Conservation (phyloP, 805 yeast genomes). For the Metschnikowia continentalis region DNA sequence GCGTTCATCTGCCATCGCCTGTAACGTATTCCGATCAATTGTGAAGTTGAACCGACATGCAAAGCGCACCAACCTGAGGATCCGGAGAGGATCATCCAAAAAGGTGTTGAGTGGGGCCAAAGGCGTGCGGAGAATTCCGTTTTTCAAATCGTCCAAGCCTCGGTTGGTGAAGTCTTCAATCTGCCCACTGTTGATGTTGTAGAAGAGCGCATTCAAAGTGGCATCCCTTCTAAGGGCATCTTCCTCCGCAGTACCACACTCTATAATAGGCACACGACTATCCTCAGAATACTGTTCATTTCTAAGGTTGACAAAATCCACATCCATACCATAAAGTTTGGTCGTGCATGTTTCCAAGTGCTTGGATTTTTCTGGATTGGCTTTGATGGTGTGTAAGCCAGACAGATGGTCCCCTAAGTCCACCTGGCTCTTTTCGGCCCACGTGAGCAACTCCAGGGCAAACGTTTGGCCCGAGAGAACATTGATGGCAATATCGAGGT, state of each 20-base stretch:
- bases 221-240: constrained; percentile 96
- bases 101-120: constrained; percentile 81
- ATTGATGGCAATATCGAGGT: constrained; percentile 89
- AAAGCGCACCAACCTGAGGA: constrained; percentile 79
- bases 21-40: constrained; percentile 54
- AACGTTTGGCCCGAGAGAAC: constrained; percentile 80
- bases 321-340: constrained; percentile 72
- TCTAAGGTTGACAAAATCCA: constrained; percentile 90
- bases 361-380: constrained; percentile 93
- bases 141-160: constrained; percentile 69
- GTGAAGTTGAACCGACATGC: constrained; percentile 71
- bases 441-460: constrained; percentile 62
- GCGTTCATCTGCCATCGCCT: constrained; percentile 59
- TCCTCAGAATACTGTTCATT: constrained; percentile 80
- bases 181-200: constrained; percentile 60
- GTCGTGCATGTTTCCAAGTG: constrained; percentile 97
- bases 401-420: constrained; percentile 21
- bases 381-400: constrained; percentile 74
- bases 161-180: constrained; percentile 82
- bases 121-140: constrained; percentile 82
- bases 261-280: constrained; percentile 79
- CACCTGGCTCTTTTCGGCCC: constrained; percentile 27
- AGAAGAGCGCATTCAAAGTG: constrained; percentile 87
- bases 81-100: constrained; percentile 89
- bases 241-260: constrained; percentile 84